Evolutionary conservation across 73 alveolate species (phyloP).

Genomic region (Breviolum minutum): DNA sequence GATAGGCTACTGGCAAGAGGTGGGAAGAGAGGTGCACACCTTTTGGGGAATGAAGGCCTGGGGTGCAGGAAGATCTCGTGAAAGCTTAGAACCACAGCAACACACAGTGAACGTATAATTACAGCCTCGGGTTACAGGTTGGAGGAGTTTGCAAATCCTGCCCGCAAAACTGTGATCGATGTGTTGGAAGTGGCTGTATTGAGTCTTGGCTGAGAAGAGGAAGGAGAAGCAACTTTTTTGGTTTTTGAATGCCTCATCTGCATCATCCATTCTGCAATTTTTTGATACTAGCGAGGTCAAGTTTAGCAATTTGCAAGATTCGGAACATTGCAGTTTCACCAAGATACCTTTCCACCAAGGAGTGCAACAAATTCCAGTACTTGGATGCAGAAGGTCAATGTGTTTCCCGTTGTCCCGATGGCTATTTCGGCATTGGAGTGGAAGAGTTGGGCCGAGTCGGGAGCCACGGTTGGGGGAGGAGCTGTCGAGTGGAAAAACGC

Average conservation of each 20-base stretch:
- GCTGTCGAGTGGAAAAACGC: too few species aligned
- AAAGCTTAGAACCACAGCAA: neutral
- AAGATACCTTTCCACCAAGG: neutral
- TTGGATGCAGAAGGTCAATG: conserved; percentile 57
- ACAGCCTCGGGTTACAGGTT: conserved; percentile 13
- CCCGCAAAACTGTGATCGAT: conserved; percentile 79
- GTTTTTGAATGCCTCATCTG: neutral
- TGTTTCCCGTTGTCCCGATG: conserved; percentile 72
- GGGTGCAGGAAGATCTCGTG: neutral
- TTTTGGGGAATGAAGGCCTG: conserved; percentile 65
- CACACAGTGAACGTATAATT: neutral
- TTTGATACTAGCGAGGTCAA: neutral
- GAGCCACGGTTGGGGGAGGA: neutral
- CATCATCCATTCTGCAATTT: neutral
- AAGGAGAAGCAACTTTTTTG: neutral
- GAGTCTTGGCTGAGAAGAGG: neutral
- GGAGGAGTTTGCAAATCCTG: conserved; percentile 91
- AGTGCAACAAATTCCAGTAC: conserved; percentile 79
- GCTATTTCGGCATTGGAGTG: conserved; percentile 52
- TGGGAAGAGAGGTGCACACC: conserved; percentile 63
- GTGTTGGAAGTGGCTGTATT: conserved; percentile 83
- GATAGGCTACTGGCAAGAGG: conserved; percentile 57
- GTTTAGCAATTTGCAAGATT: neutral
- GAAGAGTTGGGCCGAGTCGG: conserved; percentile 76
- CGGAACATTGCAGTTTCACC: too few species aligned